phyloP scores from a whole-genome alignment of 441 rosid species.

The Rhodomyrtus psidioides region DNA sequence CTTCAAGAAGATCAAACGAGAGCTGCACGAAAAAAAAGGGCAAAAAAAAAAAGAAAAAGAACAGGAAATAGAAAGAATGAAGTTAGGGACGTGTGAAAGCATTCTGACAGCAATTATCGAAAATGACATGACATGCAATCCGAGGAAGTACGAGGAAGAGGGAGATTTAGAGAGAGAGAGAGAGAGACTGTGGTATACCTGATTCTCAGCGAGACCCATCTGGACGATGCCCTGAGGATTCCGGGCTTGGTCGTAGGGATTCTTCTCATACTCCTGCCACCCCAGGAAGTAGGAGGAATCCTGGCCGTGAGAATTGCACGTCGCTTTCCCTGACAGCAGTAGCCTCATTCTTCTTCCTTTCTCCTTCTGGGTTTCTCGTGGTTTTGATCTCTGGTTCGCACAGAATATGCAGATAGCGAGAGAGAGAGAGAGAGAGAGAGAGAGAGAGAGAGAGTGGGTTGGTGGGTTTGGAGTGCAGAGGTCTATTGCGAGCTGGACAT shows the following conservation, averaged over 20 bases:
- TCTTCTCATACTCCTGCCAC: constrained; percentile 90
- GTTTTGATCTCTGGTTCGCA: neutral
- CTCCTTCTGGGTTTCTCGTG: neutral
- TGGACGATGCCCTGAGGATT: constrained; percentile 84
- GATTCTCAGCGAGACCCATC: constrained; percentile 98
- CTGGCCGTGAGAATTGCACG: constrained; percentile 79
- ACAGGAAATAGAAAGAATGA: neutral
- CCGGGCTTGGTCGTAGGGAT: constrained; percentile 59
- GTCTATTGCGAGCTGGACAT: neutral
- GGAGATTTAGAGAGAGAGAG: neutral
- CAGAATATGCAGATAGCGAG: neutral
- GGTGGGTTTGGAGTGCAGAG: constrained; percentile 7
- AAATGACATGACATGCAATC: neutral
- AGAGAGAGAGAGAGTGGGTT: neutral
- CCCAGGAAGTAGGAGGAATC: constrained; percentile 93
- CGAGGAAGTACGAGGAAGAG: too few species aligned
- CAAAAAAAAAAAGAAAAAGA: neutral
- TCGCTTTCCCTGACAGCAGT: constrained; percentile 65
- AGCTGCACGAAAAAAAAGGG: constrained; percentile 33
- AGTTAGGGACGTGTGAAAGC: neutral
- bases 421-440: constrained; percentile 4
- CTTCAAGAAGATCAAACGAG: constrained; percentile 73
- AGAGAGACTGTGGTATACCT: constrained; percentile 16
- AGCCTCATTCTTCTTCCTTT: constrained; percentile 19
- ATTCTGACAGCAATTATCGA: neutral